A percentile compares a stretch with the other conserved stretches of the same genome.
phyloP scores from a whole-genome alignment of 352 stramenopile species.

The Pythium vanterpoolii region DNA sequence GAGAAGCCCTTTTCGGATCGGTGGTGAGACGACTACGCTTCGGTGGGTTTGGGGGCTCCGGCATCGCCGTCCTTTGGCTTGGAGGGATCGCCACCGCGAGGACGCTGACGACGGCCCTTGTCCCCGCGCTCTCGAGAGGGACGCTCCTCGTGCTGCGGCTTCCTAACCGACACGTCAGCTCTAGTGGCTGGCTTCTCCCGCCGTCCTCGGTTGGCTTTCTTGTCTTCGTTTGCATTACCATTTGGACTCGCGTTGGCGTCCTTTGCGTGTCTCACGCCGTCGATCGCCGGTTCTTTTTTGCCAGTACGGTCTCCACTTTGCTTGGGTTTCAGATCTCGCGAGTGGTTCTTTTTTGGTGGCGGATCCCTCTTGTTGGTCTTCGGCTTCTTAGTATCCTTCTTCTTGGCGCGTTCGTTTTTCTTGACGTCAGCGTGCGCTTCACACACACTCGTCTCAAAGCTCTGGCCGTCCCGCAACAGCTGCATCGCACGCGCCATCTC shows the following conservation, averaged over 20 bases:
- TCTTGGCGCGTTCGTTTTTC: conserved; percentile 2
- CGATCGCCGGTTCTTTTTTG: not conserved
- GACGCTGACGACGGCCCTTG: not conserved
- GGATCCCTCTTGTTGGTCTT: not conserved
- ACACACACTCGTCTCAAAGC: conserved; percentile 47
- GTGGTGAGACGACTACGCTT: not conserved
- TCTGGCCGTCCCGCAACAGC: conserved; percentile 41
- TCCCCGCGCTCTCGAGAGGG: not conserved
- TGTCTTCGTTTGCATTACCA: not conserved
- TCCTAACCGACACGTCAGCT: not conserved
- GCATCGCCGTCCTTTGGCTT: not conserved
- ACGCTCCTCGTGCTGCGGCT: not conserved
- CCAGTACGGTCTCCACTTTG: not conserved
- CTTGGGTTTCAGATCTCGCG: not conserved
- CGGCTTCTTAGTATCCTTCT: not conserved
- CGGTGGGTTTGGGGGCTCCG: not conserved
- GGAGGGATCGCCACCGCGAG: not conserved
- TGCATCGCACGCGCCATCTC: conserved; percentile 61
- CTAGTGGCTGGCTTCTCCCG: not conserved
- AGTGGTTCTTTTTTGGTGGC: not conserved
- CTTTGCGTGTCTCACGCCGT: not conserved
- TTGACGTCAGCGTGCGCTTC: not conserved
- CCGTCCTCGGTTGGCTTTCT: not conserved
- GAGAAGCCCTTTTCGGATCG: too few species aligned
- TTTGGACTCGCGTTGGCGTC: not conserved